Evolutionary conservation across 2,329 filamentous ascomycete genomes (phyloP).

Genomic region (Cladobotryum protrusum): DNA sequence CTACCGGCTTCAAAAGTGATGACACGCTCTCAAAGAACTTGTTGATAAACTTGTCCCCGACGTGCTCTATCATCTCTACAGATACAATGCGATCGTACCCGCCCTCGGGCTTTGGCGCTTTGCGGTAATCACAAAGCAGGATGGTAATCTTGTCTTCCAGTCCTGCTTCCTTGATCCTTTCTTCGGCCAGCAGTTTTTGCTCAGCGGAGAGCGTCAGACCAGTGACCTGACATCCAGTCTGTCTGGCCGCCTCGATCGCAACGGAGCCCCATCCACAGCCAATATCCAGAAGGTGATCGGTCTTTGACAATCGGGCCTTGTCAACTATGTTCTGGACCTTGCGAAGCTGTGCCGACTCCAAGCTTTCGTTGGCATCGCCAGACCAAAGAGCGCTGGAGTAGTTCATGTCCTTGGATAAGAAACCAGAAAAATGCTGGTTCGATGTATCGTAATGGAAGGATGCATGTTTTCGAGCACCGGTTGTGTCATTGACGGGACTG

Average conservation of each 20-base stretch:
- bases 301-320: conserved; percentile 53
- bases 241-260: conserved; percentile 59
- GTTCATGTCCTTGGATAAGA: conserved; percentile 13
- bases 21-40: conserved; percentile 62
- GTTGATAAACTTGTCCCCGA: conserved; percentile 58
- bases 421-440: conserved; percentile 11
- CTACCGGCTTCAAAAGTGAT: conserved; percentile 55
- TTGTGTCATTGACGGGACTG: conserved; percentile 2
- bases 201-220: conserved; percentile 61
- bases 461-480: conserved; percentile 5
- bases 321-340: conserved; percentile 61
- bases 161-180: conserved; percentile 55
- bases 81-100: conserved; percentile 65
- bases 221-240: conserved; percentile 61
- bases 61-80: conserved; percentile 72
- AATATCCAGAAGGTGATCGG: conserved; percentile 66
- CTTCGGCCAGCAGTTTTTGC: conserved; percentile 61
- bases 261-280: conserved; percentile 71
- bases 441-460: conserved; percentile 14
- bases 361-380: conserved; percentile 38
- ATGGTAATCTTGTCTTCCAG: conserved; percentile 56
- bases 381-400: conserved; percentile 14
- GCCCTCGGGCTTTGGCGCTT: conserved; percentile 44
- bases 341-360: conserved; percentile 61
- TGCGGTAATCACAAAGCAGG: conserved; percentile 61